phyloP scores from a whole-genome alignment of 257 asterid genomes.

The Solanum sitiens region DNA sequence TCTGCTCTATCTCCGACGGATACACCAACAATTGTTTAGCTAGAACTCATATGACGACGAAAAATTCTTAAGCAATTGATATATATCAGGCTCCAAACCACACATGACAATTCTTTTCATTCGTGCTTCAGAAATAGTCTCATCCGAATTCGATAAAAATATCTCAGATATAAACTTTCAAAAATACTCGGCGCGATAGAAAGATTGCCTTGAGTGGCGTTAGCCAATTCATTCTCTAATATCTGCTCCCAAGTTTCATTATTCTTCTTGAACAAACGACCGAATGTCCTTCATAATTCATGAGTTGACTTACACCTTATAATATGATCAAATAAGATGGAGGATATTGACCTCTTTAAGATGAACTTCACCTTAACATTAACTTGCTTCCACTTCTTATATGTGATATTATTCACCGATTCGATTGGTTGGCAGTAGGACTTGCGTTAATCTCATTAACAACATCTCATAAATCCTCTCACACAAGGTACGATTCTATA shows the following conservation, averaged over 20 bases:
- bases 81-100: too few relatives aligned
- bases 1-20: too few relatives aligned
- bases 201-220: neutral
- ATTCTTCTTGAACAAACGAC: neutral
- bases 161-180: neutral
- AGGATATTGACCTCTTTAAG: neutral
- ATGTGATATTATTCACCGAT: too few relatives aligned
- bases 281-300: neutral
- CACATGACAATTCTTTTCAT: too few relatives aligned
- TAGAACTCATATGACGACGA: too few relatives aligned
- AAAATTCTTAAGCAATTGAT: too few relatives aligned
- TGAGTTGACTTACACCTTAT: neutral
- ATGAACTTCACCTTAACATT: neutral
- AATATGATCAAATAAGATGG: neutral
- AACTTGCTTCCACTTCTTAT: neutral
- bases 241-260: too few relatives aligned
- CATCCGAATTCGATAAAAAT: too few relatives aligned
- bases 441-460: too few relatives aligned
- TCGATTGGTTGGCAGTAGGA: fast-evolving
- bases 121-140: too few relatives aligned
- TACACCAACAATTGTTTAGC: too few relatives aligned
- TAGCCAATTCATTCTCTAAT: neutral
- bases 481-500: neutral
- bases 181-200: neutral
- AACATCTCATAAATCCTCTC: neutral